Base-by-base conservation (phyloP, 1,284 basidiomycete species). In the Moesziomyces sp. region DNA sequence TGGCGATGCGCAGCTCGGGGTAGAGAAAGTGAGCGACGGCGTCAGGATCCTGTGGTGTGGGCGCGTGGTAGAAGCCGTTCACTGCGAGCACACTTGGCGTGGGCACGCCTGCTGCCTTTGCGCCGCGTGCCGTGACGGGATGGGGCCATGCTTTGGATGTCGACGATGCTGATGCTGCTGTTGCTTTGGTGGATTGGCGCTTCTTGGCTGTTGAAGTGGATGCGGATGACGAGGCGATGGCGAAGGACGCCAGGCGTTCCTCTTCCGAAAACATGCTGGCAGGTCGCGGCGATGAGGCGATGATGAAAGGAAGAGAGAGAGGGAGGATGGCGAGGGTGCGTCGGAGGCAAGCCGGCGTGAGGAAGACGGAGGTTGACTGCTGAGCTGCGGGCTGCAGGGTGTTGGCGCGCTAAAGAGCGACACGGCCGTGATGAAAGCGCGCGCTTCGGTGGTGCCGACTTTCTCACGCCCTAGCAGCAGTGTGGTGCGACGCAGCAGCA, bases 41-140 rank as follows among this genome's bases (percentile, higher is more conserved):
- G 45, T 83, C 81, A n/a, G 55, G 51, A 14, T 67, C 62, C 1
- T 74, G 70, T 3, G 61, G 46, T 35, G 52, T 67, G n/a, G 76
- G 79, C 5, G 71, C 38, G 54, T 74, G 77, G 54, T 77, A 82
- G 61, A 82, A 78, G 62, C 81, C 81, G 23, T 81, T 59, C 14
- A 56, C 52, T 8, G 82, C 81, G 40, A 84, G 76, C 8, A 62
- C 47, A 21, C 54, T 19, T 1, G 80, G 79, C 3, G 80, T 75
- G 23, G 82, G 79, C 47, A 74, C 74, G 54, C 48, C 50, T 14
- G 64, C 56, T 13, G 67, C 13, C 47, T 71, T 73, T 26, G 57
- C 68, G 40, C 53, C 57, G n/a, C 59, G 56, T 4, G 54, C 59
- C 0, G 60, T 57, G 46, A 59, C 52, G 38, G 68, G 69, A 66